Conservation (phyloP, 2,329 filamentous ascomycete genomes). For the Trichoderma atrobrunneum region DNA sequence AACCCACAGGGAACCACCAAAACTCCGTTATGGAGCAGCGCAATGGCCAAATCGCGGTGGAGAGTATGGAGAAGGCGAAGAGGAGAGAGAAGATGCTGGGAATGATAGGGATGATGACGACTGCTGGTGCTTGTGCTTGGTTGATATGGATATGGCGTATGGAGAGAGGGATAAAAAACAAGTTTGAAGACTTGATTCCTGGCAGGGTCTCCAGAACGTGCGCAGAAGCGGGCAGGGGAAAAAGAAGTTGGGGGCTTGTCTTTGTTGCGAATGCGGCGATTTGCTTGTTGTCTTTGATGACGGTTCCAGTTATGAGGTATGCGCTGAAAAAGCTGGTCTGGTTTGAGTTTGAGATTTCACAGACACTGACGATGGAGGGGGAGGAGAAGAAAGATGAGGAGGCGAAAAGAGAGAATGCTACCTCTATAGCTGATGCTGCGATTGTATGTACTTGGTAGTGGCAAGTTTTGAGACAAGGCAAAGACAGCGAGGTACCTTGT, state of each 20-base stretch:
- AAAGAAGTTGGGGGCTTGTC: not conserved
- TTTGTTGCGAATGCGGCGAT: not conserved
- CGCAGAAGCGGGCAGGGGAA: not conserved
- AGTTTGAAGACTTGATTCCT: not conserved
- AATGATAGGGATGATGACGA: slow-evolving; percentile 13
- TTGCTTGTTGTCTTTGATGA: slow-evolving; percentile 1
- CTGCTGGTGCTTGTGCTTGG: not conserved
- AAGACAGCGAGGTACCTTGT: slow-evolving; percentile 1
- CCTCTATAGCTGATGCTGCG: not conserved
- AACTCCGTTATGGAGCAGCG: slow-evolving; percentile 16
- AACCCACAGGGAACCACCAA: slow-evolving; percentile 17
- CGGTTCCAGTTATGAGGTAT: not conserved
- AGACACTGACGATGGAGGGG: not conserved
- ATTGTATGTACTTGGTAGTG: not conserved
- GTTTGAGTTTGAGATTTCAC: not conserved
- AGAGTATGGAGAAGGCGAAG: slow-evolving; percentile 18
- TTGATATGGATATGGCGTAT: too few species aligned
- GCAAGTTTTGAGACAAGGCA: slow-evolving; percentile 2
- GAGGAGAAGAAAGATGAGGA: not conserved
- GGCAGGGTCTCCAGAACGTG: not conserved
- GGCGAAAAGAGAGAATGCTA: slow-evolving; percentile 4
- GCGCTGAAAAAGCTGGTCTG: not conserved
- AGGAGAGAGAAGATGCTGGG: slow-evolving; percentile 10
- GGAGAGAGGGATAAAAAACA: not conserved
- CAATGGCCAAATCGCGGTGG: slow-evolving; percentile 15